phyloP scores from a whole-genome alignment of 2,329 filamentous ascomycete species.

The Pseudogymnoascus pannorum region DNA sequence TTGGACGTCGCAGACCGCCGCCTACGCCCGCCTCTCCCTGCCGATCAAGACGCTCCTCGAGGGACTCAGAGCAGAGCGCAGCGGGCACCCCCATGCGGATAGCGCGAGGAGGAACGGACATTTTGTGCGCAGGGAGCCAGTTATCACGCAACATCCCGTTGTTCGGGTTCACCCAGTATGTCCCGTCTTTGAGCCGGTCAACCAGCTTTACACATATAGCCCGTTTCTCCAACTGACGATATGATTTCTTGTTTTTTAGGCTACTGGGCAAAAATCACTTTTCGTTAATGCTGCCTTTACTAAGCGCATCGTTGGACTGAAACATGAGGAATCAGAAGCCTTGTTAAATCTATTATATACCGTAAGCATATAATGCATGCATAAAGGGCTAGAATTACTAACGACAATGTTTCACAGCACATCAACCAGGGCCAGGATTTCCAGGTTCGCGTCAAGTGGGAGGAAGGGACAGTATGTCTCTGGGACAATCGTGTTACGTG shows the following conservation, averaged over 20 bases:
- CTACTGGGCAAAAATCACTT: slow-evolving; percentile 71
- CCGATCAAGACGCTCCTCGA: slow-evolving; percentile 71
- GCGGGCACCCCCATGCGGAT: slow-evolving; percentile 68
- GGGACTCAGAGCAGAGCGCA: slow-evolving; percentile 70
- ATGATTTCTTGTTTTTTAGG: too few species aligned
- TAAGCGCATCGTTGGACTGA: slow-evolving; percentile 68
- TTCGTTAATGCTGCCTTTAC: slow-evolving; percentile 76
- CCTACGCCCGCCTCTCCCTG: slow-evolving; percentile 70
- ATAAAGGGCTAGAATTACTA: slow-evolving; percentile 25
- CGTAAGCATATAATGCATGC: slow-evolving; percentile 13
- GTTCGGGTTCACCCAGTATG: slow-evolving; percentile 65
- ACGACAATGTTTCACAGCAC: slow-evolving; percentile 57
- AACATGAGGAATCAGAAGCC: slow-evolving; percentile 75
- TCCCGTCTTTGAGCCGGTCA: neutral
- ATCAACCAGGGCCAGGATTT: slow-evolving; percentile 64
- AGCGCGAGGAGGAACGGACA: slow-evolving; percentile 56
- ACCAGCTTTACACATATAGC: too few species aligned
- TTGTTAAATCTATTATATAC: slow-evolving; percentile 67
- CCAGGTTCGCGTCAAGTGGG: slow-evolving; percentile 68
- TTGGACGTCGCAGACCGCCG: slow-evolving; percentile 68
- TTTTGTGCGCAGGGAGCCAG: slow-evolving; percentile 65
- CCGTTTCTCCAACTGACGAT: too few species aligned
- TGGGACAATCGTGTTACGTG: slow-evolving; percentile 62
- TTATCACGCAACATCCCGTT: slow-evolving; percentile 65
- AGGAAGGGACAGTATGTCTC: slow-evolving; percentile 65